Evolutionary conservation across 2,329 filamentous ascomycete genomes (phyloP).

Genomic region (Fusarium mexicanum): DNA sequence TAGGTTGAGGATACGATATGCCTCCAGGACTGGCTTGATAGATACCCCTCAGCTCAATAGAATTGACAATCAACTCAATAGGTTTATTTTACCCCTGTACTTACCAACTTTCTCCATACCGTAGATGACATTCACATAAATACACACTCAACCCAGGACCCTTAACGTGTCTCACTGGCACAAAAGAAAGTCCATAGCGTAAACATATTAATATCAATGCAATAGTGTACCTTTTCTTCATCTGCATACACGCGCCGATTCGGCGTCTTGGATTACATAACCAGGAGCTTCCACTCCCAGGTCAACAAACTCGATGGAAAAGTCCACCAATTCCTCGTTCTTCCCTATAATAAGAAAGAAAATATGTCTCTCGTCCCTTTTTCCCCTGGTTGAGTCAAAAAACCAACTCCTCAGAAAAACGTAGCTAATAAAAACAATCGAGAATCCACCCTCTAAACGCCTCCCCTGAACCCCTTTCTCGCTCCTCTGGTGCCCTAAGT

Average conservation of each 20-base stretch:
- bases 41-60: slow-evolving; percentile 43
- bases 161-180: background rate
- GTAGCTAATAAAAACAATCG: slow-evolving; percentile 32
- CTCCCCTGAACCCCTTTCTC: slow-evolving; percentile 22
- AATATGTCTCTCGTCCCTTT: slow-evolving; percentile 19
- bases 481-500: background rate
- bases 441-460: slow-evolving; percentile 43
- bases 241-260: slow-evolving; percentile 34
- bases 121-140: background rate
- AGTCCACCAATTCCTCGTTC: slow-evolving; percentile 1
- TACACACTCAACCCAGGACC: background rate
- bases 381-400: slow-evolving; percentile 29
- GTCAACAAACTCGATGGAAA: slow-evolving; percentile 11
- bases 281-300: slow-evolving; percentile 20
- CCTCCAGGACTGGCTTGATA: slow-evolving; percentile 17
- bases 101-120: background rate
- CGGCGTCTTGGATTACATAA: slow-evolving; percentile 35
- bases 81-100: background rate
- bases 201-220: slow-evolving; percentile 12
- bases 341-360: slow-evolving; percentile 19
- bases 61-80: slow-evolving; percentile 23
- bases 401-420: slow-evolving; percentile 33
- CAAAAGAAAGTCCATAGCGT: background rate
- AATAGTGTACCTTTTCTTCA: slow-evolving; percentile 20
- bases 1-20: background rate